A percentile compares a stretch with the other conserved stretches of the same genome.
These are phyloP conservation scores for Adansonia rubrostipa DNA, from an alignment of 441 rosid genomes.

Conservation along the genomic window DNA sequence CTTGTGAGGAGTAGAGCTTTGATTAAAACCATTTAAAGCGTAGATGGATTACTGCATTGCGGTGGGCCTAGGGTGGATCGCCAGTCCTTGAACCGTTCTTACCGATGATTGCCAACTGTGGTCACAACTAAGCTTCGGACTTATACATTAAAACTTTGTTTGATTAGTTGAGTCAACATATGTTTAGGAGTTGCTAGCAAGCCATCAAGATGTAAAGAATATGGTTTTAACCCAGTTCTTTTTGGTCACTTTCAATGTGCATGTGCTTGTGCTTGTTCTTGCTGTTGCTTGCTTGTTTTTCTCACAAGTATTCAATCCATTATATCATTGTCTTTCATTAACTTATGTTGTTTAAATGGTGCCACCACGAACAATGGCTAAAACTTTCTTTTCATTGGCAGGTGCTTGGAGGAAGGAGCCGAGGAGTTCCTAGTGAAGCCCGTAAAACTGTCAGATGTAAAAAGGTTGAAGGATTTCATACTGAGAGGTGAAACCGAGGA, in stretches of 20 bases:
- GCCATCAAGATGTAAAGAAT: neutral
- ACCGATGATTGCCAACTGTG: no score
- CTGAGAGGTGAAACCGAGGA: slow-evolving; percentile 46
- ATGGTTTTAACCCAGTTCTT: neutral
- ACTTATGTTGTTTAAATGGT: neutral
- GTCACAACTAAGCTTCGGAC: no score
- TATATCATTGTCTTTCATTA: neutral
- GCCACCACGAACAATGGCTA: neutral
- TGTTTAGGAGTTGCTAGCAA: neutral
- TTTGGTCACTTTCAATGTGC: neutral
- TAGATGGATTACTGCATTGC: no score
- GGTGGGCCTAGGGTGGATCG: no score
- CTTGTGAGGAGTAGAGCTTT: no score
- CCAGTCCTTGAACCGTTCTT: no score
- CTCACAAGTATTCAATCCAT: neutral
- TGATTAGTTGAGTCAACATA: neutral
- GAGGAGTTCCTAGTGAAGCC: slow-evolving; percentile 84
- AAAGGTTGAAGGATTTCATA: slow-evolving; percentile 61
- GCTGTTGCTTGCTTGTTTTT: neutral
- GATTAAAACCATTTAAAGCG: no score
- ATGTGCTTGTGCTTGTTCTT: neutral
- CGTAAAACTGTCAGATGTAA: slow-evolving; percentile 74
- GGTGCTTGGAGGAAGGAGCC: slow-evolving; percentile 92
- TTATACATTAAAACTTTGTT: no score
- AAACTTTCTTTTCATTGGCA: slow-evolving; percentile 26